Conservation (phyloP, 2,329 filamentous ascomycete species). For the Colletotrichum liaoningense region DNA sequence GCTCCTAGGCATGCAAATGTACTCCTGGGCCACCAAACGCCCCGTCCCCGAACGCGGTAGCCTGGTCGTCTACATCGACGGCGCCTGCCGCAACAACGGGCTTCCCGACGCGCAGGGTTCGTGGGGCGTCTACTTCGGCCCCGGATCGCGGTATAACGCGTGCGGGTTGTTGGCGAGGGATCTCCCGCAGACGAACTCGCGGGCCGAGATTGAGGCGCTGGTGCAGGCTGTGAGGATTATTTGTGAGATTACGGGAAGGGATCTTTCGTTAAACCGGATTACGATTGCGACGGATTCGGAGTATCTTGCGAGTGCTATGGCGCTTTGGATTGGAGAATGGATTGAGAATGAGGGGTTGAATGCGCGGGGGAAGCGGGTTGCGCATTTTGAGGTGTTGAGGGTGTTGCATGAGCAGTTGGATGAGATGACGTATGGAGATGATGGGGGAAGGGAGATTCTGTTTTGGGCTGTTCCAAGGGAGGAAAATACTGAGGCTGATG, state of each 20-base stretch:
- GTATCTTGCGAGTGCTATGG: conserved; percentile 36
- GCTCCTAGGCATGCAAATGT: conserved; percentile 9
- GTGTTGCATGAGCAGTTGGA: conserved; percentile 30
- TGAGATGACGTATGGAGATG: conserved; percentile 33
- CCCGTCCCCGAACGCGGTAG: conserved; percentile 1
- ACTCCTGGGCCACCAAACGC: neutral
- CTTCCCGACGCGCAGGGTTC: conserved; percentile 35
- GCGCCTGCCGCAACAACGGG: conserved; percentile 40
- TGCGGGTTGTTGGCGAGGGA: conserved; percentile 6
- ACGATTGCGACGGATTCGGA: conserved; percentile 36
- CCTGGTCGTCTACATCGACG: conserved; percentile 40
- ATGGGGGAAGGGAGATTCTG: conserved; percentile 31
- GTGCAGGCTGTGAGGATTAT: conserved; percentile 31
- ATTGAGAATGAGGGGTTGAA: conserved; percentile 30
- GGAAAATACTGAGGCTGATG: conserved; percentile 35
- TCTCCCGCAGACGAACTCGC: conserved; percentile 31
- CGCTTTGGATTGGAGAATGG: conserved; percentile 36
- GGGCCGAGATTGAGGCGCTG: conserved; percentile 40
- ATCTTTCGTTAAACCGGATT: conserved; percentile 15
- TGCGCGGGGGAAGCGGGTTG: conserved; percentile 4
- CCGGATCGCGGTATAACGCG: conserved; percentile 38
- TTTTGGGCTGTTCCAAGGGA: conserved; percentile 37
- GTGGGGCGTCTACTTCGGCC: conserved; percentile 43
- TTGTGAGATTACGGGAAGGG: neutral
- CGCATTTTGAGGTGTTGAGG: conserved; percentile 26